phyloP scores from a whole-genome alignment of 2,329 filamentous ascomycete species.

The Aspergillus aculeatinus region DNA sequence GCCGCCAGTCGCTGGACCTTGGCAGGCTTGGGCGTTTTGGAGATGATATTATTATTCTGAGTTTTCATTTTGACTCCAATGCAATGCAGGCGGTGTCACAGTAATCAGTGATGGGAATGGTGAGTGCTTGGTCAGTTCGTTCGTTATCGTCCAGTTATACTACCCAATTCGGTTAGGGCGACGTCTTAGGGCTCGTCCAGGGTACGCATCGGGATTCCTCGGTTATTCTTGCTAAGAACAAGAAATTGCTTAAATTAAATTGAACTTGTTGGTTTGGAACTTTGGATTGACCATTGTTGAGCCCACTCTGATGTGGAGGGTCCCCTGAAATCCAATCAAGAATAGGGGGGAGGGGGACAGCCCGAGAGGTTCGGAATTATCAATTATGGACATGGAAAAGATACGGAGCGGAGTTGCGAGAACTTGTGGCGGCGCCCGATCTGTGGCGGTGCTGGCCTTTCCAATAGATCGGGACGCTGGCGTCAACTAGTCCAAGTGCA shows the following conservation, averaged over 20 bases:
- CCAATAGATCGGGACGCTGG: background rate
- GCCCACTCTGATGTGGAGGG: no score
- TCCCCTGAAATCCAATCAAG: no score
- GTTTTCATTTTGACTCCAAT: background rate
- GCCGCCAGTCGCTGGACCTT: no score
- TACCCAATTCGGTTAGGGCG: background rate
- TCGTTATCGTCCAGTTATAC: background rate
- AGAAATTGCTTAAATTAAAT: no score
- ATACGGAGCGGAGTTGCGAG: background rate
- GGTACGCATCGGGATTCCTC: background rate
- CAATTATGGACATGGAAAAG: background rate
- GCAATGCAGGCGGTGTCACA: background rate
- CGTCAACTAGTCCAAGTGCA: background rate
- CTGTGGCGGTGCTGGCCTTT: background rate
- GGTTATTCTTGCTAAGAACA: no score
- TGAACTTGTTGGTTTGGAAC: no score
- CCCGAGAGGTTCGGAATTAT: background rate
- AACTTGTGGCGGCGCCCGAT: background rate
- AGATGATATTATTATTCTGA: no score
- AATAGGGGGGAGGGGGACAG: background rate
- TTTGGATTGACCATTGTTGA: no score
- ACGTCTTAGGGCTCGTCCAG: background rate
- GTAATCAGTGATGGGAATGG: no score
- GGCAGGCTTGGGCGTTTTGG: no score
- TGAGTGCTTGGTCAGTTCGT: no score